Conservation (phyloP, 257 asterid genomes). For the Thymus quinquecostatus region DNA sequence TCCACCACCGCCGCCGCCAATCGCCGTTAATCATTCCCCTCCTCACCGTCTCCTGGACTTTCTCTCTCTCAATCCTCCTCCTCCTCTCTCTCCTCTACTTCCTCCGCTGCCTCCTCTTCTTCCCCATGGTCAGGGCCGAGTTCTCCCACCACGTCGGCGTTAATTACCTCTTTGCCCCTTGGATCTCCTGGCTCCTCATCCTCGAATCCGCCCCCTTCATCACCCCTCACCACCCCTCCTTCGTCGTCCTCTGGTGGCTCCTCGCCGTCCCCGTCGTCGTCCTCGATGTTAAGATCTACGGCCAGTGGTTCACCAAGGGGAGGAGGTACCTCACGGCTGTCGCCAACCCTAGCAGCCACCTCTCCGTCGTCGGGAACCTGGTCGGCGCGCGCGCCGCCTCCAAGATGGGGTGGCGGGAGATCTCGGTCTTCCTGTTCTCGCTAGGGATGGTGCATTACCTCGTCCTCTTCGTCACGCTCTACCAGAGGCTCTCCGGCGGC, state of each 20-base stretch:
- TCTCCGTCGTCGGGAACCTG: conserved; percentile 64
- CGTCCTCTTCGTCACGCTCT: conserved; percentile 70
- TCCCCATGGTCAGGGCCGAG: conserved; percentile 47
- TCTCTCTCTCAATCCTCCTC: conserved; percentile 41
- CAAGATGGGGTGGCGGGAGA: conserved; percentile 64
- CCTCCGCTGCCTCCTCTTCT: conserved; percentile 50
- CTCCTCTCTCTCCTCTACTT: conserved; percentile 54
- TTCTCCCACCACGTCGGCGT: conserved; percentile 68
- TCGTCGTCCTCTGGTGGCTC: conserved; percentile 56
- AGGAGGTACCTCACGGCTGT: conserved; percentile 49
- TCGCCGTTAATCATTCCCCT: conserved; percentile 24
- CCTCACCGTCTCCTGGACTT: conserved; percentile 43
- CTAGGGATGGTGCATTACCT: conserved; percentile 74
- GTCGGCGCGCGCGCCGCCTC: conserved; percentile 78
- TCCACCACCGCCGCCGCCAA: conserved; percentile 34
- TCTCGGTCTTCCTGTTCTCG: conserved; percentile 51
- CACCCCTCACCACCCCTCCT: conserved; percentile 31
- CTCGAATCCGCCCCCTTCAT: conserved; percentile 64
- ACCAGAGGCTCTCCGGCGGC: conserved; percentile 58
- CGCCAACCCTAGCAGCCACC: conserved; percentile 74
- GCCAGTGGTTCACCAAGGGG: conserved; percentile 76
- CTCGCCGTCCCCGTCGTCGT: conserved; percentile 50
- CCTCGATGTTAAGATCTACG: conserved; percentile 69
- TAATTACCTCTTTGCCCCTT: conserved; percentile 71
- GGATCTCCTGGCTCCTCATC: conserved; percentile 72